Base-by-base conservation (phyloP, 2,329 filamentous ascomycete genomes). In the Aspergillus alliaceus region DNA sequence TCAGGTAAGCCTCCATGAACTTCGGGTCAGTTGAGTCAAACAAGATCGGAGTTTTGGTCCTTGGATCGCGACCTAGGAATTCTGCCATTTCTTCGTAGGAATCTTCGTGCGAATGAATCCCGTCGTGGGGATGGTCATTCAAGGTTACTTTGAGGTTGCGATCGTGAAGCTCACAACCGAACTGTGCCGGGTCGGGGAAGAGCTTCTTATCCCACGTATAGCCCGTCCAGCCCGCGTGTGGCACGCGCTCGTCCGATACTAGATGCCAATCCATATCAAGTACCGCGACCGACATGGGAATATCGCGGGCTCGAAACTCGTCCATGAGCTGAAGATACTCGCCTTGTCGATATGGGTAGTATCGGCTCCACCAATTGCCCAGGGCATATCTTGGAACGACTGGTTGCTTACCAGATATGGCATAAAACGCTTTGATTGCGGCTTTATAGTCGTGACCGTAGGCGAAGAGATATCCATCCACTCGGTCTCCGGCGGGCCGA, bases 231-330 rank as follows among this genome's bases (percentile, higher is more conserved):
- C 83, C 83, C n/a, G 78, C 77, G 53, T 75, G 69, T 11, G 69
- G 71, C n/a, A 79, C 74, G n/a, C 68, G 68, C 6, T 77, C 70
- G 11, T 80, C 79, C 1, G 78, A 67, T 1, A 86, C 83, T 42
- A 81, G 68, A 69, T 88, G 86, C 86, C 85, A 88, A 66, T 87
- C 86, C 85, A 88, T 88, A 64, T 88, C 86, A 3, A 88, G 69
- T 0, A 87, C 84, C 2, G 80, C 84, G 6, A 86, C 83, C 5
- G 79, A 82, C 35, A 88, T 72, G 0, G 86, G 86, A 6, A 88
- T 79, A 0, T 76, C 69, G 24, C 82, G 71, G 8, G 72, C 69
- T 4, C 73, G 66, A 60, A 88, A 87, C 50, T 77, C 75, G 54
- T 85, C 82, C 76, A 88, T 82, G 15, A 88, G 74, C 14, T 72